phyloP scores from a whole-genome alignment of 768 basidiomycete genomes.

The Dictyophora rubrovolvata region DNA sequence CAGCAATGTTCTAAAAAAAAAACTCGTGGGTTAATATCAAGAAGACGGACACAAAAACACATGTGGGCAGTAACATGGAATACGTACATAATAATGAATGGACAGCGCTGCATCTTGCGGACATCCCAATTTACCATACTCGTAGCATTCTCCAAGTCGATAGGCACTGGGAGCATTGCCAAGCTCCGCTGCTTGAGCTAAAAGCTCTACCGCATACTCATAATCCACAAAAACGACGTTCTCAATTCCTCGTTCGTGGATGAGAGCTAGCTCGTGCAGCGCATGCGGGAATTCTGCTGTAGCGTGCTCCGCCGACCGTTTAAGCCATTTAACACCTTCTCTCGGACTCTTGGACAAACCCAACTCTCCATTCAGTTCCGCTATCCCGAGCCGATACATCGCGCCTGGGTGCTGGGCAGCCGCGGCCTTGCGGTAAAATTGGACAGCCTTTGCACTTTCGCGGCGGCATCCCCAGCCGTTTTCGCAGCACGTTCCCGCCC shows the following conservation, averaged over 20 bases:
- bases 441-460: constrained; percentile 83
- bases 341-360: constrained; percentile 77
- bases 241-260: constrained; percentile 96
- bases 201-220: constrained; percentile 88
- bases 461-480: constrained; percentile 97
- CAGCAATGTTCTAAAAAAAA: constrained; percentile 79
- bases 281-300: constrained; percentile 96
- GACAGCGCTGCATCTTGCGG: constrained; percentile 94
- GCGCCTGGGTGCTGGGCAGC: constrained; percentile 88
- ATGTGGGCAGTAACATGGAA: constrained; percentile 5
- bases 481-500: constrained; percentile 96
- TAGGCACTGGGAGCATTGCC: constrained; percentile 96
- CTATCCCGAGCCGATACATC: constrained; percentile 93
- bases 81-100: constrained; percentile 96
- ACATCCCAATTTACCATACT: constrained; percentile 98
- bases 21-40: constrained; percentile 5
- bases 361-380: constrained; percentile 92
- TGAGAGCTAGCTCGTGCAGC: constrained; percentile 82
- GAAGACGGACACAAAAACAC: background rate
- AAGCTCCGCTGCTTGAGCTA: constrained; percentile 92
- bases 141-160: constrained; percentile 94
- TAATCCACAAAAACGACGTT: constrained; percentile 96
- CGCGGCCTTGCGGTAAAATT: constrained; percentile 89
- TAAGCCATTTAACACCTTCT: constrained; percentile 98
- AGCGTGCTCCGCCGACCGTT: constrained; percentile 88